Base-by-base conservation (phyloP, 768 basidiomycete genomes). In the Fomitopsis pulvina region DNA sequence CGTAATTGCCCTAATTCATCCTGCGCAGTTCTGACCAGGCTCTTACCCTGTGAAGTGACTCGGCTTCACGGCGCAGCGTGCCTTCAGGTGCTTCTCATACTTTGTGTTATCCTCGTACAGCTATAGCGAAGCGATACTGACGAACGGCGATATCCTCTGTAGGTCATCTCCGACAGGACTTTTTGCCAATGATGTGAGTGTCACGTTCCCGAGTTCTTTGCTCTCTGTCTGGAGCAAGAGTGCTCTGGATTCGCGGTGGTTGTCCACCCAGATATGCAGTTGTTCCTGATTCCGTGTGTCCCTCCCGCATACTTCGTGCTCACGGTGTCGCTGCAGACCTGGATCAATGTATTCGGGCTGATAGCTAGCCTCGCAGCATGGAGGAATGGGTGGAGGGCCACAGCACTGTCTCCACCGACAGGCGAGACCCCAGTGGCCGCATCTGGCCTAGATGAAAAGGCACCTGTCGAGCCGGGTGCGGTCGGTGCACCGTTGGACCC, bases 161-260 rank as follows among this genome's bases (percentile, higher is more conserved):
- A 89, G 87, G 84, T 89, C 87, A 8, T 55, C 82, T 45, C 73
- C 83, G 56, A 71, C 72, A 25, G 85, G 84, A n/a, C 59, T 87
- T 4, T 81, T 87, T 57, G 71, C 73, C 48, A 79, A 81, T 58
- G 79, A 83, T 39, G 85, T 86, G 56, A 41, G 77, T 63, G n/a
- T 44, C 38, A 22, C 21, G 2, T 27, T 27, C 11, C 22, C 37
- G 30, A 32, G 26, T 22, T 55, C 76, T 74, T 49, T 67, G 20
- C 14, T 37, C 5, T n/a, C n/a, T n/a, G n/a, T n/a, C n/a, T 18
- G 5, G 6, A 18, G 14, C 14, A 16, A 12, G 14, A 6, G 18
- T 4, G 34, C 4, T 16, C 14, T 12, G 34, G 14, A 18, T 12
- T 37, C 14, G 14, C 34, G 34, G 34, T 14, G 14, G 14, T 16